Evolutionary conservation across 768 basidiomycete genomes (phyloP), one percentile per base, ranked within the genome.

Genomic region (Nevesoporus exiguus): DNA sequence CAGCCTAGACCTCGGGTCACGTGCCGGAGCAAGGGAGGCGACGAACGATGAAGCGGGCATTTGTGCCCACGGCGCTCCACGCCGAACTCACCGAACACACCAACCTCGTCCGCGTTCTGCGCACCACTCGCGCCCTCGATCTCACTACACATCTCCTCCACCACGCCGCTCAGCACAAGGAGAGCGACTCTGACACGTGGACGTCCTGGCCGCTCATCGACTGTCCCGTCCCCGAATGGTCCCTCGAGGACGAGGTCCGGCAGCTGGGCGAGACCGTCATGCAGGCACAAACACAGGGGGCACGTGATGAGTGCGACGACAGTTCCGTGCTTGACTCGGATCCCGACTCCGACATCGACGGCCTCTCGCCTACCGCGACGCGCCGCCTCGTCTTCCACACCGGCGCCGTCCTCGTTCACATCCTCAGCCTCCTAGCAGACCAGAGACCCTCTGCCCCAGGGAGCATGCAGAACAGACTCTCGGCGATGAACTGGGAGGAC

Each of bases 201-300:
- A 89, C 88, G 0, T 75, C 82, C 7, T 92, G 90, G 90, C 90
- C 90, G 1, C 77, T 90, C 47, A 76, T 82, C 17, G 86, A 91
- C 60, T 77, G 88, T 15, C 73, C 77, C 22, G 72, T 80, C 9
- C 88, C 90, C 1, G 83, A 89, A 69, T 91, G 85, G 84, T 70
- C 71, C 9, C 70, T 92, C 21, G 77, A 83, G 44, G 89, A 91
- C 58, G 90, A 91, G 68, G 75, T 91, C 9, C 67, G 68, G 21
- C 65, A 74, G 2, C 61, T 90, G 29, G 76, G 77, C 6, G 68
- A 74, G 19, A 66, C 74, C 13, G 66, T 70, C 27, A 55, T 77
- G 39, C 73, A 59, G 42, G 57, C 56, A 17, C 22, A 19, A 10
- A 19, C 17, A 21, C 33, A 47, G 14, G 25, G 27, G 50, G 60